Base-by-base conservation (phyloP, 805 yeast species). In the Saturnispora besseyi region DNA sequence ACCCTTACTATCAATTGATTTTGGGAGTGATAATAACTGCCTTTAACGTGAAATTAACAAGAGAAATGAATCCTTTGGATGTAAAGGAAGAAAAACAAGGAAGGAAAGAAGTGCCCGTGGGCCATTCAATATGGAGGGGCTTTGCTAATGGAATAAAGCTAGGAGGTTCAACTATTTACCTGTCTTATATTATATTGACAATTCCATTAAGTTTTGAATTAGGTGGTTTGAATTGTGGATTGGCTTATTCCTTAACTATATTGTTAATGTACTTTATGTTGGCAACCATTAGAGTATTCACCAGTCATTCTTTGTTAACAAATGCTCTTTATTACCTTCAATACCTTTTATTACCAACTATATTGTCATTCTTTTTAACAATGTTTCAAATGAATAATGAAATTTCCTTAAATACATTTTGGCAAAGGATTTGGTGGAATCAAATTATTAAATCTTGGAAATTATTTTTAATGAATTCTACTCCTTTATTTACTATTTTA, bases 211-310 rank as follows among this genome's bases (percentile, higher is more conserved):
- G 97, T 24, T 93, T 93, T 66, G 96, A 91, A 36, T 36, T 36
- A 61, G 84, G 88, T 36, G 98, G 98, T 9, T 97, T 98, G 1
- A 75, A 79, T 50, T 91, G 98, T 66, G 99, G 99, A 1, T 70
- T 93, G 52, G 80, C 95, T 18, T 93, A 81, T 64, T 81, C 91
- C 0, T 75, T 81, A 31, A 82, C 96, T 6, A 73, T 91, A 44
- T 77, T 87, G 49, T 70, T 77, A 41, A 66, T 84, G 48, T 90
- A 89, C 65, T 82, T 87, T 53, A 62, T 77, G 5, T 69, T 87
- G 49, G 87, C 96, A 8, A 81, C 95, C 1, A 59, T 88, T 30
- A 74, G 95, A 51, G 76, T 58, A 52, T 31, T 28, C 9, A n/a
- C 34, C 3, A 37, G 44, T 15, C 34, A 44, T 13, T 11, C 10